Evolutionary conservation across 192 early-diverging fungal genomes (phyloP), one percentile per base, ranked within the genome.

Genomic region (Lunasporangiospora selenospora): DNA sequence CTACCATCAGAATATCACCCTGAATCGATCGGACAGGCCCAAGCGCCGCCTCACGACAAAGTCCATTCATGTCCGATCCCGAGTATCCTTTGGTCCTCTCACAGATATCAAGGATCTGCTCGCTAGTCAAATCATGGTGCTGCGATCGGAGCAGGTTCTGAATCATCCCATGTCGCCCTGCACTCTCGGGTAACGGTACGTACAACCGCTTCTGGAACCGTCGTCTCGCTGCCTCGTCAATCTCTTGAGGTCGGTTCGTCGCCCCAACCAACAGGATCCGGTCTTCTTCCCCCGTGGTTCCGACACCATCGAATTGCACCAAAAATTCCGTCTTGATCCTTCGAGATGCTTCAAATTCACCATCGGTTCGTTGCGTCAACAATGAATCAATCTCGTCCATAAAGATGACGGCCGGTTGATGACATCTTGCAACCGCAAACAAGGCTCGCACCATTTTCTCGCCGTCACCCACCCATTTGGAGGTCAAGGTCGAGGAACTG

Each of bases 371-470:
- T 54, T 93, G 88, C 2, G 94, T 91, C 62, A 98, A 57, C 6
- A 98, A 79, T 9, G 93, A 95, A 71, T 98, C 95, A 57, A 98
- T 95, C 77, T 98, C 95, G 62, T 98, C 95, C 34, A 98, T 86
- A 70, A 96, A 95, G 15, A 96, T 92, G 1, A 95, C 93, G 0
- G 89, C 83, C 19, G 95, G 95, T 77, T 96, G 94, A 43, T 85
- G 80, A 34, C 87, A 90, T 30, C 95, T 61, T 1, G 95, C 95
- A 0, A 97, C 93, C 0, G 95, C 94, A 80, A 98, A 98, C 40
- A 98, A 62, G 13, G 93, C 90, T 0, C 94, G 87, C 18, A 93
- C 92, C 92, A 96, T 92, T 65, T 97, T 97, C 65, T 97, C 95
- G 36, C 94, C 94, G 62, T 97, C 94, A 32, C 95, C 92, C 4